Base-by-base conservation (phyloP, 2,329 filamentous ascomycete genomes). In the Calonectria leucothoes region DNA sequence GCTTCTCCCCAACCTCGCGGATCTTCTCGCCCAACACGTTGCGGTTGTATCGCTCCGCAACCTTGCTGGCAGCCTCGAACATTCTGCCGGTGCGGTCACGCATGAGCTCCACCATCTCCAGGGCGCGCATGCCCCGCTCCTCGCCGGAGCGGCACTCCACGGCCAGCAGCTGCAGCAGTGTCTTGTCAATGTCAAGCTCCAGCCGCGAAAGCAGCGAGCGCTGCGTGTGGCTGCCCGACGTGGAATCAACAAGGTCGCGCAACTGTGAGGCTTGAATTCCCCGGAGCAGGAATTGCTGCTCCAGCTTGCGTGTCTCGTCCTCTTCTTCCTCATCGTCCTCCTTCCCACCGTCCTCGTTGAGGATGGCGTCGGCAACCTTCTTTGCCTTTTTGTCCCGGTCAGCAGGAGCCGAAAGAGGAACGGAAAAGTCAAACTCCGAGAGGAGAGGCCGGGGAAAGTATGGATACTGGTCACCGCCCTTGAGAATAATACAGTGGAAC, bases 401-500 rank as follows among this genome's bases (percentile, higher is more conserved):
- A 48, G 27, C 14, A 15, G 78, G 82, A 0, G 88, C 86, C 2
- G 91, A 91, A 4, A 98, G 87, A 0, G 97, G 97, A 23, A 99
- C 91, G 52, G 93, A 92, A 83, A 99, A 98, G 63, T 95, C 94
- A 82, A 99, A 99, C 83, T 99, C 97, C 51, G 93, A 96, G 42
- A 99, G 92, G 45, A 98, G 87, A 2, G 95, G 96, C 12, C 94
- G 93, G 14, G 95, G 97, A 86, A 96, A 98, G 86, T 97, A 98
- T 0, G 96, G 96, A 81, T 98, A 95, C 81, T 93, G 91, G 82
- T 99, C 97, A 42, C 94, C 94, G 75, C 97, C 97, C 86, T 99
- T 99, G 82, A 99, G 92, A 80, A 99, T 98, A 85, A 99, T 98
- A 86, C 97, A 99, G 88, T 98, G 96, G 85, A 99, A 99, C 81